Evolutionary conservation across 176 grass and related monocot genomes (phyloP).

Genomic region (Eragrostis nindensis): DNA sequence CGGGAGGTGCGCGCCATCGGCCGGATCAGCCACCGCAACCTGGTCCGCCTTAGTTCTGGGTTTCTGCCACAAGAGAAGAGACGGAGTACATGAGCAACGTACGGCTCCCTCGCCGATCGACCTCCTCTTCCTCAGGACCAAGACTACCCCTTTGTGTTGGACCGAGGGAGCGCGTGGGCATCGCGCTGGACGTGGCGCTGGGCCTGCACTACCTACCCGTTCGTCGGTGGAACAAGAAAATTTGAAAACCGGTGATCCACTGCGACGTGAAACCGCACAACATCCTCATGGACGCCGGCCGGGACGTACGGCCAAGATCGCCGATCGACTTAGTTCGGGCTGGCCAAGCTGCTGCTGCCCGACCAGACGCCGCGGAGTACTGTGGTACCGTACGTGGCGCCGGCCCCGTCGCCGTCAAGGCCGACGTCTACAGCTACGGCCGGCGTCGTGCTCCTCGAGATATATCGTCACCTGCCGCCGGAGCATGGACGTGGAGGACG

Average conservation of each 20-base stretch:
- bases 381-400: constrained; percentile 35
- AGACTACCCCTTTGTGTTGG: not conserved
- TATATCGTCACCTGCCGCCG: constrained; percentile 41
- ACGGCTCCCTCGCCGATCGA: constrained; percentile 67
- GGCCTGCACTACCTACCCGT: constrained; percentile 58
- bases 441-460: constrained; percentile 62
- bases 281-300: constrained; percentile 49
- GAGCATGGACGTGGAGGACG: constrained; percentile 48
- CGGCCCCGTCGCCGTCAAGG: constrained; percentile 44
- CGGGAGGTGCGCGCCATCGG: constrained; percentile 78
- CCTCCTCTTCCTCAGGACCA: constrained; percentile 47
- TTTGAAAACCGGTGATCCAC: constrained; percentile 53
- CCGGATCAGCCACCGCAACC: constrained; percentile 58
- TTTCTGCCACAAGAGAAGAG: too few species aligned
- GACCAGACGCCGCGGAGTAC: too few species aligned
- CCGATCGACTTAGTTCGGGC: constrained; percentile 62
- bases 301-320: constrained; percentile 56
- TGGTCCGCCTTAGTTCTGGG: constrained; percentile 67
- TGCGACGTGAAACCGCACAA: constrained; percentile 70
- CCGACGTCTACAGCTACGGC: constrained; percentile 65
- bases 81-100: constrained; percentile 68
- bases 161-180: constrained; percentile 1
- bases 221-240: too few species aligned
- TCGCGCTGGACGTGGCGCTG: constrained; percentile 40
- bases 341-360: constrained; percentile 55